phyloP scores from a whole-genome alignment of 2,329 filamentous ascomycete species.

The Cytospora leucostoma region DNA sequence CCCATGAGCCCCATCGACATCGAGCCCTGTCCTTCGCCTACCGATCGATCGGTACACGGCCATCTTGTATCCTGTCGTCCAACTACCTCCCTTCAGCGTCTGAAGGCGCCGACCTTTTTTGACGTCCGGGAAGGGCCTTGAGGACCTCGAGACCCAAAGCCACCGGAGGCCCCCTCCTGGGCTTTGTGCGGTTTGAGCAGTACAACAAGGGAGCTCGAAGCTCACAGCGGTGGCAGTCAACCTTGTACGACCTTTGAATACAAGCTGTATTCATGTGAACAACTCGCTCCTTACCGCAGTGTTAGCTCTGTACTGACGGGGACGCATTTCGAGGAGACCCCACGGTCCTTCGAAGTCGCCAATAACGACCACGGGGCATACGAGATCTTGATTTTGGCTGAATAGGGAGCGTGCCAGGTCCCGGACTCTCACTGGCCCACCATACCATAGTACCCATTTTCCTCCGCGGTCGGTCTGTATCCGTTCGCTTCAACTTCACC shows the following conservation, averaged over 20 bases:
- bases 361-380: neutral
- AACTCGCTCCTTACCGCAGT: neutral
- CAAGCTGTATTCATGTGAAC: neutral
- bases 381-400: neutral
- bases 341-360: neutral
- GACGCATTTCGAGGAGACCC: neutral
- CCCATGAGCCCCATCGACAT: neutral
- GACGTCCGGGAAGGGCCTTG: neutral
- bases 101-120: neutral
- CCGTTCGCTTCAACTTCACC: conserved; percentile 8
- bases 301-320: neutral
- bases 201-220: neutral
- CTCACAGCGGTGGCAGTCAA: neutral
- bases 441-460: neutral
- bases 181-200: neutral
- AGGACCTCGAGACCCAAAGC: neutral
- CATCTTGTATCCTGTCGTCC: neutral
- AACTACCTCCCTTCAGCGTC: neutral
- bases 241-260: neutral
- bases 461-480: conserved; percentile 16
- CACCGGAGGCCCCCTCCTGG: neutral
- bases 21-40: neutral
- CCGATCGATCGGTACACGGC: conserved; percentile 10
- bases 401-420: neutral
- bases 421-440: conserved; percentile 2